Base-by-base conservation (phyloP, 306 rosid genomes). In the Canavalia gladiata region DNA sequence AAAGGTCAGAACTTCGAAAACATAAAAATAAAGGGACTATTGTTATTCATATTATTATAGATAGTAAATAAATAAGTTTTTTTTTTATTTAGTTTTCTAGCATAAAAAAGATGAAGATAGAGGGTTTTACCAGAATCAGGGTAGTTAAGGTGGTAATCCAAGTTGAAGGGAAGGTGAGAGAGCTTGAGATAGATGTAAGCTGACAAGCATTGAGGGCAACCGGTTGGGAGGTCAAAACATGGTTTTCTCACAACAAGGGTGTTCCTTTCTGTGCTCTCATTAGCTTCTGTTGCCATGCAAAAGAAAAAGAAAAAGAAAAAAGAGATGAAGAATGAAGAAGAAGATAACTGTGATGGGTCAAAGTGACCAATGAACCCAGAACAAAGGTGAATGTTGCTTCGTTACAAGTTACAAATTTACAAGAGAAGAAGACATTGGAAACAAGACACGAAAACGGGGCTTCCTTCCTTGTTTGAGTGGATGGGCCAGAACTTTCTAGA, bases 91-190 rank as follows among this genome's bases (percentile, higher is more conserved):
- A 0, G 0, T 45, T 42, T 54, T 49, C 4, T 9, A 45, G 8
- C 58, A 64, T 7, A 29, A 54, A 69, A 64, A 54, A 62, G 12
- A 71, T 52, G 56, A 76, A 49, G 42, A 80, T 13, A 7, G 39
- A 45, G 59, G 7, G n/a, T 1, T 78, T 91, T 78, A 94, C 98
- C 97, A 51, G 97, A 90, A 68, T 94, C 95, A 1, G 98, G 98
- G 81, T 85, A 91, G 82, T 79, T 83, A 37, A 87, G 84, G 76
- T 87, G 90, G 89, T 85, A 92, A n/a, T 89, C 95, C 84, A 92
- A 77, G 13, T 31, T 83, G 69, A 94, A 94, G 0, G 90, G 91
- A 43, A 88, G 41, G 42, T 90, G 84, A 25, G 95, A 88, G 56
- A 92, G 83, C 52, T 83, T 86, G 81, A 94, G 91, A 87, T 88